A percentile compares a stretch with the other conserved stretches of the same genome.
Evolutionary conservation across 164 flowering plant species (phyloP).

Genomic region (Vitis rupestris): DNA sequence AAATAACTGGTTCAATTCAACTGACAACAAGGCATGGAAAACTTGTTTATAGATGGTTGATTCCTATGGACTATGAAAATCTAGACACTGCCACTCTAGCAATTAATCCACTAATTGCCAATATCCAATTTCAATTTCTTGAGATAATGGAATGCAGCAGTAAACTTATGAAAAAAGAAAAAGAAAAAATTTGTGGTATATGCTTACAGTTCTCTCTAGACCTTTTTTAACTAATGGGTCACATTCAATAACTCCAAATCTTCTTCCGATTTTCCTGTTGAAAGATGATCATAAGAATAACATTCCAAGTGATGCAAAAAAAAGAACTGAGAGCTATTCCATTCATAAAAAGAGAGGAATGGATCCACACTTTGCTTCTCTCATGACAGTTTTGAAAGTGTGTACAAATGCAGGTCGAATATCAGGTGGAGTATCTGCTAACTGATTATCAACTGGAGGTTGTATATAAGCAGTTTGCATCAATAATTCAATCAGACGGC

Average conservation of each 20-base stretch:
- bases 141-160: neutral
- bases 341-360: neutral
- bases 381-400: slow-evolving; percentile 40
- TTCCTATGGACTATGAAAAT: too few relatives aligned
- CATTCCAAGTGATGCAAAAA: neutral
- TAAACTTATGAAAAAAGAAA: neutral
- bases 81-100: neutral
- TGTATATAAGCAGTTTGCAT: slow-evolving; percentile 83
- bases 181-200: neutral
- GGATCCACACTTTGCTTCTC: slow-evolving; percentile 41
- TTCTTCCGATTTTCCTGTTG: slow-evolving; percentile 51
- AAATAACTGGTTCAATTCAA: neutral
- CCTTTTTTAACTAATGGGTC: slow-evolving; percentile 63
- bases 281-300: slow-evolving; percentile 4
- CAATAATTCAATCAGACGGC: slow-evolving; percentile 82
- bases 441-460: slow-evolving; percentile 60
- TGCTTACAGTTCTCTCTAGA: slow-evolving; percentile 58
- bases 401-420: slow-evolving; percentile 91
- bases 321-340: too few relatives aligned
- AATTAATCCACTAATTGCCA: neutral
- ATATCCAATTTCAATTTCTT: neutral
- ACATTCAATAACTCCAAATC: slow-evolving; percentile 66
- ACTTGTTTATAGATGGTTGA: too few relatives aligned
- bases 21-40: neutral
- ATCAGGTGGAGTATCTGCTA: slow-evolving; percentile 72